Evolutionary conservation across 768 basidiomycete genomes (phyloP).

Genomic region (Lentinula detonsa): DNA sequence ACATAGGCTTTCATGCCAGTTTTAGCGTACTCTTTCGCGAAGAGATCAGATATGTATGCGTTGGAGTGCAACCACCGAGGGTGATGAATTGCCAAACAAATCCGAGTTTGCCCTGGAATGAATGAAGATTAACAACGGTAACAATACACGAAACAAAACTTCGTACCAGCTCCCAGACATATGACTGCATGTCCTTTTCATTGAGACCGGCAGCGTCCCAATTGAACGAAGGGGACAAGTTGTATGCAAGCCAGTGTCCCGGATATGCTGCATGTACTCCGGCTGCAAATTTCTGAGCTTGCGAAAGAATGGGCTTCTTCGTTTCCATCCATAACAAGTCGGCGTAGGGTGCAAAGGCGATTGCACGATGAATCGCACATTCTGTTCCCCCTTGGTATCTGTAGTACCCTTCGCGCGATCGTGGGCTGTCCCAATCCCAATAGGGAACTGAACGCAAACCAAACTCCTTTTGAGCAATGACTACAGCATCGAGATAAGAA

Average conservation of each 20-base stretch:
- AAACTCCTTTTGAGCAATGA: slow-evolving; percentile 75
- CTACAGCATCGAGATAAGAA: slow-evolving; percentile 64
- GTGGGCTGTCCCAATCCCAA: slow-evolving; percentile 94
- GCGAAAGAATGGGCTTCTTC: slow-evolving; percentile 85
- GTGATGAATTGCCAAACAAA: slow-evolving; percentile 99
- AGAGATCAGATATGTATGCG: slow-evolving; percentile 91
- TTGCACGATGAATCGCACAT: slow-evolving; percentile 86
- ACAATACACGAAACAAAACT: background rate
- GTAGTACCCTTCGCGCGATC: slow-evolving; percentile 95
- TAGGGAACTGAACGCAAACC: slow-evolving; percentile 68
- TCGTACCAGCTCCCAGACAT: slow-evolving; percentile 71
- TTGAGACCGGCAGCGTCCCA: slow-evolving; percentile 92
- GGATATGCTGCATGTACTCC: slow-evolving; percentile 83
- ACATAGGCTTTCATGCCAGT: slow-evolving; percentile 99
- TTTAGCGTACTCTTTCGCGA: slow-evolving; percentile 82
- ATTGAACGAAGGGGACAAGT: slow-evolving; percentile 90
- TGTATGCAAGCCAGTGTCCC: slow-evolving; percentile 94
- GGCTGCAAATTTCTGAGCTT: slow-evolving; percentile 87
- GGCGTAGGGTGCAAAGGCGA: slow-evolving; percentile 92
- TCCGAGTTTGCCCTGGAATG: slow-evolving; percentile 67
- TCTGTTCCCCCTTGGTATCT: slow-evolving; percentile 96
- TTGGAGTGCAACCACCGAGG: slow-evolving; percentile 97
- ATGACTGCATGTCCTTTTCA: slow-evolving; percentile 79
- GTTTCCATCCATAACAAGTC: slow-evolving; percentile 97
- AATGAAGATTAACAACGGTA: background rate